Conservation (phyloP, 2,329 filamentous ascomycete genomes). For the Venturia effusa region DNA sequence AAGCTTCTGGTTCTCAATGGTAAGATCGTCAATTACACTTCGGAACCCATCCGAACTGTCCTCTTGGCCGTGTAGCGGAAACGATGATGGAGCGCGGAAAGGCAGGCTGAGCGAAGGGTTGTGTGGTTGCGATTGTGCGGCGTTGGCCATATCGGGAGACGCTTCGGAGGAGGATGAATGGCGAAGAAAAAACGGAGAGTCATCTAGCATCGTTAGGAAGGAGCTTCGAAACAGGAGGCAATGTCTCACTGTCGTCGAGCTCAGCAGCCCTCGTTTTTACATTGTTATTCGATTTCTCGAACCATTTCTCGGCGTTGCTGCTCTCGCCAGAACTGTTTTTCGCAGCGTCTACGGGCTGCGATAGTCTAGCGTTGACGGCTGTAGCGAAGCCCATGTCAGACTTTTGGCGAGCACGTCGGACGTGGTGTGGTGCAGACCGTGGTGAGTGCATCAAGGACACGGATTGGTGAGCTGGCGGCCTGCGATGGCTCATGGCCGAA, state of each 20-base stretch:
- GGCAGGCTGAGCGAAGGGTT: slow-evolving; percentile 16
- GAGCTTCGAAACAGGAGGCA: too few species aligned
- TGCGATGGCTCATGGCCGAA: slow-evolving; percentile 23
- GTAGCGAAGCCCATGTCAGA: slow-evolving; percentile 1
- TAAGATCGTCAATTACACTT: slow-evolving; percentile 79
- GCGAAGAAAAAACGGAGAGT: slow-evolving; percentile 34
- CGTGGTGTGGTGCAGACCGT: neutral
- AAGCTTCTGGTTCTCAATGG: slow-evolving; percentile 69
- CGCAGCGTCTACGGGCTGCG: neutral
- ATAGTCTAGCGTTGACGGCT: neutral
- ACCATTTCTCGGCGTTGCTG: slow-evolving; percentile 42
- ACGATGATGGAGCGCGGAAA: neutral
- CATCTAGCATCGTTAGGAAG: slow-evolving; percentile 19
- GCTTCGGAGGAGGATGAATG: slow-evolving; percentile 34
- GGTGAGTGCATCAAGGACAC: slow-evolving; percentile 34
- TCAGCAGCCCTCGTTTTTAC: slow-evolving; percentile 26
- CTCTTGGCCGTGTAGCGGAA: neutral
- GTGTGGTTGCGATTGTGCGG: slow-evolving; percentile 12
- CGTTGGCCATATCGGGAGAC: slow-evolving; percentile 24
- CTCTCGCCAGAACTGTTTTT: slow-evolving; percentile 36
- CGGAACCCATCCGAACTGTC: slow-evolving; percentile 66
- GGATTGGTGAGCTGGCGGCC: slow-evolving; percentile 33
- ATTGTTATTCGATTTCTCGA: slow-evolving; percentile 40
- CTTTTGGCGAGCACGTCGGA: slow-evolving; percentile 1
- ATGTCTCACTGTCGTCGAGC: slow-evolving; percentile 30